Evolutionary conservation across 2,329 filamentous ascomycete genomes (phyloP).

Genomic region (Alternaria sp.): DNA sequence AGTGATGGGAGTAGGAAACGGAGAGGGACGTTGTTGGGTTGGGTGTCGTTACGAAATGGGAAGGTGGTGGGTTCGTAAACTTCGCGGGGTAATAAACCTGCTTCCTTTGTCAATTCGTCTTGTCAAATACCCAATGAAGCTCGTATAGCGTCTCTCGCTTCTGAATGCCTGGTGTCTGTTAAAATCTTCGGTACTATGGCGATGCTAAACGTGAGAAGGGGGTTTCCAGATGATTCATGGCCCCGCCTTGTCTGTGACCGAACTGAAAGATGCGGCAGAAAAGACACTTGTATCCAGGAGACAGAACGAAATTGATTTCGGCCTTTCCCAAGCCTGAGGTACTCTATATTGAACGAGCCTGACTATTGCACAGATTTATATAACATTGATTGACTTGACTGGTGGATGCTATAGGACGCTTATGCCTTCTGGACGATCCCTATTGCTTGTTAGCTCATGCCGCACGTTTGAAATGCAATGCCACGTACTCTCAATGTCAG

Average conservation of each 20-base stretch:
- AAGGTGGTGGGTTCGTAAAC: no score
- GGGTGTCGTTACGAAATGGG: no score
- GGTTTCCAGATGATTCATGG: background rate
- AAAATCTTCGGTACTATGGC: no score
- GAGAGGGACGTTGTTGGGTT: no score
- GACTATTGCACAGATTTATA: conserved; percentile 52
- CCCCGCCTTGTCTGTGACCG: background rate
- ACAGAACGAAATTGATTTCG: conserved; percentile 29
- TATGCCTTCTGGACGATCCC: conserved; percentile 51
- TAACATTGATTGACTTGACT: conserved; percentile 44
- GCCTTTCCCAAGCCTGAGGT: conserved; percentile 35
- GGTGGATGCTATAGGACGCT: conserved; percentile 35
- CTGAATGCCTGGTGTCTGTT: no score
- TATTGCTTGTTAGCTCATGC: conserved; percentile 28
- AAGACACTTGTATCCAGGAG: background rate
- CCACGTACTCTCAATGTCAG: conserved; percentile 89
- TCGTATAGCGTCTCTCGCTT: no score
- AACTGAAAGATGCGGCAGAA: background rate
- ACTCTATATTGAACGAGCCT: conserved; percentile 44
- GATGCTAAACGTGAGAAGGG: background rate
- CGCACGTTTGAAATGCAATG: no score
- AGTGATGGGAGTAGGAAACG: no score
- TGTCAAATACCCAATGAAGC: background rate
- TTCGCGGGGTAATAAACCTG: no score
- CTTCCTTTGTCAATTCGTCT: no score